A percentile compares a stretch with the other conserved stretches of the same genome.
These are phyloP conservation scores for Trichoderma guizhouense DNA, from an alignment of 2,329 filamentous ascomycete species.

Conservation along the genomic window DNA sequence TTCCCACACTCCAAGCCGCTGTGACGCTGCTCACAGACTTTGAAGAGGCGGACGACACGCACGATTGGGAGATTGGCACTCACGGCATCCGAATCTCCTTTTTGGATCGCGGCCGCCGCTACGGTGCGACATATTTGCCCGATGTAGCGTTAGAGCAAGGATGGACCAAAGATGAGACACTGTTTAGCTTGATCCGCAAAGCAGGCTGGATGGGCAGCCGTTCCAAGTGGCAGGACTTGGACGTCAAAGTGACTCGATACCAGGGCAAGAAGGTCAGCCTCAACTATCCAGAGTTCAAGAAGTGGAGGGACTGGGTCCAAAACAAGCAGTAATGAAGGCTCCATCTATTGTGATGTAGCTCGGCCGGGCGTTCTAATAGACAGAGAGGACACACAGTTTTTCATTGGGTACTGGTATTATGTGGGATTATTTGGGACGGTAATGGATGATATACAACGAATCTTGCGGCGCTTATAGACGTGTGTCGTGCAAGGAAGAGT, in stretches of 20 bases:
- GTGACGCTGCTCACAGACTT: constrained; percentile 86
- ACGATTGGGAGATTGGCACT: constrained; percentile 83
- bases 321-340: constrained; percentile 24
- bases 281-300: constrained; percentile 69
- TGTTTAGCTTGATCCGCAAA: constrained; percentile 89
- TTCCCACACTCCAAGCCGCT: constrained; percentile 58
- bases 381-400: background rate
- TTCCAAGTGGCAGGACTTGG: constrained; percentile 75
- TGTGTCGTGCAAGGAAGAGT: constrained; percentile 12
- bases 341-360: background rate
- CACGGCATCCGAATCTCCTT: constrained; percentile 90
- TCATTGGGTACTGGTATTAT: background rate
- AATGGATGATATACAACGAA: constrained; percentile 11
- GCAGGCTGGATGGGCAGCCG: constrained; percentile 85
- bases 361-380: constrained; percentile 6
- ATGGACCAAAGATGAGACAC: constrained; percentile 89
- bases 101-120: constrained; percentile 65
- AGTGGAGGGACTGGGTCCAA: constrained; percentile 72
- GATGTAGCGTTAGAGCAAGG: constrained; percentile 90
- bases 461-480: constrained; percentile 17
- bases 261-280: constrained; percentile 76
- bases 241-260: constrained; percentile 77
- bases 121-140: constrained; percentile 86
- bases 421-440: background rate
- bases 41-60: constrained; percentile 65